A percentile compares a stretch with the other conserved stretches of the same genome.
phyloP scores from a whole-genome alignment of 306 rosid genomes.

The Fagus crenata region DNA sequence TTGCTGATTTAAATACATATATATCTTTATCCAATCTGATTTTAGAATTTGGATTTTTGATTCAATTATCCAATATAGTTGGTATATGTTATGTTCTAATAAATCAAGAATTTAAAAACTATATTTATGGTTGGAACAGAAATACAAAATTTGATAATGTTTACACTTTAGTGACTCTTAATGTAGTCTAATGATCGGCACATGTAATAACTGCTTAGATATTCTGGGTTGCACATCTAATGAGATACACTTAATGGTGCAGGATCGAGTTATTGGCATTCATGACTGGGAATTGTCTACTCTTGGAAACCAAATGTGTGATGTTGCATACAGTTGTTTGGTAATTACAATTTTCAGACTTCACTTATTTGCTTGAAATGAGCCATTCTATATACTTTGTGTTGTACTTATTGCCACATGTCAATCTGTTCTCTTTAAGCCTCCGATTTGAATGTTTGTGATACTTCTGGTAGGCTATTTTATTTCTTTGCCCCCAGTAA shows the following conservation, averaged over 20 bases:
- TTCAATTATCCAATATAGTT: background rate
- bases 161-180: conserved; percentile 14
- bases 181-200: background rate
- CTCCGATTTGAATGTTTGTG: conserved; percentile 6
- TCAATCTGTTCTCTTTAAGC: conserved; percentile 13
- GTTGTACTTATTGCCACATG: background rate
- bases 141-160: background rate
- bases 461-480: conserved; percentile 4
- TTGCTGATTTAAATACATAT: background rate
- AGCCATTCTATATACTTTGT: conserved; percentile 9
- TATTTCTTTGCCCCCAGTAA: conserved; percentile 9
- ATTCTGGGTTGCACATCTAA: conserved; percentile 30
- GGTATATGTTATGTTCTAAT: background rate
- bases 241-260: conserved; percentile 40
- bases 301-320: conserved; percentile 97
- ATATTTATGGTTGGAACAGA: background rate
- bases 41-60: background rate
- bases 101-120: background rate
- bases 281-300: conserved; percentile 99
- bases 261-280: conserved; percentile 93
- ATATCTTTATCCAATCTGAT: background rate
- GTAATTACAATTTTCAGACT: conserved; percentile 41
- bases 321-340: conserved; percentile 78
- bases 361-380: conserved; percentile 8
- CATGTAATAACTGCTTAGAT: conserved; percentile 19